Conservation (phyloP, 192 early-diverging fungal species). For the Fimicolochytrium jonesii region DNA sequence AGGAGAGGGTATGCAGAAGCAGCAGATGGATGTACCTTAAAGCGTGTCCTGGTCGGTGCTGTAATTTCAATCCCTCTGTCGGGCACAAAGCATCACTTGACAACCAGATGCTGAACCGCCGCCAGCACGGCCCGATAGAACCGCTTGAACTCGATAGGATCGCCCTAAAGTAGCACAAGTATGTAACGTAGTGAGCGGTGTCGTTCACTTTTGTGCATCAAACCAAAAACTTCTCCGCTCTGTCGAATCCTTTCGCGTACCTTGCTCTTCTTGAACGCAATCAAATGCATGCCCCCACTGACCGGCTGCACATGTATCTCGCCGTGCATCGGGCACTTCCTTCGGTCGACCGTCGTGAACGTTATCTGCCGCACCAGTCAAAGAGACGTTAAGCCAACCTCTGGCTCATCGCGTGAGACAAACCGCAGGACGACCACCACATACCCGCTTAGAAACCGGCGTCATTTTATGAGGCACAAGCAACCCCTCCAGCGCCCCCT, state of each 20-base stretch:
- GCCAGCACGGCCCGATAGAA: constrained; percentile 33
- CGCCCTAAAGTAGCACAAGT: constrained; percentile 28
- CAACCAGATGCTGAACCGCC: constrained; percentile 11
- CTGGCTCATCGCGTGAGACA: not conserved
- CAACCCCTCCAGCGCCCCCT: constrained; percentile 25
- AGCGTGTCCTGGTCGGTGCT: not conserved
- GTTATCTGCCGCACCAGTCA: constrained; percentile 39
- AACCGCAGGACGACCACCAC: not conserved
- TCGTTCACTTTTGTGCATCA: not conserved
- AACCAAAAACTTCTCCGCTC: too few relatives aligned
- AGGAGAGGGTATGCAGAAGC: too few relatives aligned
- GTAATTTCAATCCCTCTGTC: too few relatives aligned
- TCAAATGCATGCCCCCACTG: constrained; percentile 36
- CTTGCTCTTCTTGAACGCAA: constrained; percentile 60
- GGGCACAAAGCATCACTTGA: too few relatives aligned
- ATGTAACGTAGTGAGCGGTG: not conserved
- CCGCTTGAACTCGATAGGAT: constrained; percentile 56
- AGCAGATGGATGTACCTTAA: not conserved
- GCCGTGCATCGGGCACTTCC: constrained; percentile 62
- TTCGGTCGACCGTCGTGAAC: constrained; percentile 62
- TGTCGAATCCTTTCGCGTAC: too few relatives aligned
- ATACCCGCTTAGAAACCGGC: constrained; percentile 16
- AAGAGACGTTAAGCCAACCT: not conserved
- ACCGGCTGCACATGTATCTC: constrained; percentile 53
- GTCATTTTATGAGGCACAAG: constrained; percentile 40